These are phyloP conservation scores for Phytopythium litorale DNA, from an alignment of 352 stramenopile genomes.

Conservation along the genomic window DNA sequence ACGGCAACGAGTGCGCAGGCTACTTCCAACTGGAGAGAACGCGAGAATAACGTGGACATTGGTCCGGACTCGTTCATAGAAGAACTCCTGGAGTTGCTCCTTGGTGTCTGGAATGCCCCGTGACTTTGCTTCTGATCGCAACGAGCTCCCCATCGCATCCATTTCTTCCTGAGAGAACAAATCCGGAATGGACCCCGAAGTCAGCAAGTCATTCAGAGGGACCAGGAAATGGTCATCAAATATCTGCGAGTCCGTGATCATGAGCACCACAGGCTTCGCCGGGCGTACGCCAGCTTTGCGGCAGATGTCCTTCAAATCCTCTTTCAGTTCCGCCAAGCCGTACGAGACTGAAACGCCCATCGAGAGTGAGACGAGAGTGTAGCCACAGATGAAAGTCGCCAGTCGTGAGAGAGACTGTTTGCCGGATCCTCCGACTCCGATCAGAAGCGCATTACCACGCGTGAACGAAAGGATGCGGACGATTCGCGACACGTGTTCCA, in stretches of 20 bases:
- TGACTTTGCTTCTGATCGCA: slow-evolving; percentile 81
- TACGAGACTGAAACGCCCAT: slow-evolving; percentile 58
- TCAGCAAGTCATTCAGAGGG: slow-evolving; percentile 84
- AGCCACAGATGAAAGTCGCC: slow-evolving; percentile 86
- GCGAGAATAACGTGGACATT: slow-evolving; percentile 89
- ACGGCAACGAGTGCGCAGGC: slow-evolving; percentile 69
- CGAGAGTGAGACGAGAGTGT: slow-evolving; percentile 58
- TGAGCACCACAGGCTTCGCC: slow-evolving; percentile 79
- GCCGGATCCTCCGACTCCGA: slow-evolving; percentile 79
- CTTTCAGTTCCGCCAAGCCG: slow-evolving; percentile 73
- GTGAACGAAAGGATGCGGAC: slow-evolving; percentile 76
- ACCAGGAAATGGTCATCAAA: slow-evolving; percentile 86
- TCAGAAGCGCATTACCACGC: slow-evolving; percentile 81
- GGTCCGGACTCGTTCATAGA: slow-evolving; percentile 79
- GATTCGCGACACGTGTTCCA: slow-evolving; percentile 88
- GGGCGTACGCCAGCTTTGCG: slow-evolving; percentile 83
- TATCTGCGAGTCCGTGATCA: slow-evolving; percentile 89
- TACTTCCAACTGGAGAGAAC: slow-evolving; percentile 78
- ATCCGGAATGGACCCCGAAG: slow-evolving; percentile 68
- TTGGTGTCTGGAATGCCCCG: slow-evolving; percentile 86
- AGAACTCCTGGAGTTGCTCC: slow-evolving; percentile 90
- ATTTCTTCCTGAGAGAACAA: slow-evolving; percentile 88
- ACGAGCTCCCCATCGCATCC: slow-evolving; percentile 73
- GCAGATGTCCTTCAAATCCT: slow-evolving; percentile 90
- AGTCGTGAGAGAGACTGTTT: slow-evolving; percentile 91